Percentiles rank a stretch among this genome's conserved stretches.
Evolutionary conservation across 306 rosid genomes (phyloP).

Genomic region (Parietaria judaica): DNA sequence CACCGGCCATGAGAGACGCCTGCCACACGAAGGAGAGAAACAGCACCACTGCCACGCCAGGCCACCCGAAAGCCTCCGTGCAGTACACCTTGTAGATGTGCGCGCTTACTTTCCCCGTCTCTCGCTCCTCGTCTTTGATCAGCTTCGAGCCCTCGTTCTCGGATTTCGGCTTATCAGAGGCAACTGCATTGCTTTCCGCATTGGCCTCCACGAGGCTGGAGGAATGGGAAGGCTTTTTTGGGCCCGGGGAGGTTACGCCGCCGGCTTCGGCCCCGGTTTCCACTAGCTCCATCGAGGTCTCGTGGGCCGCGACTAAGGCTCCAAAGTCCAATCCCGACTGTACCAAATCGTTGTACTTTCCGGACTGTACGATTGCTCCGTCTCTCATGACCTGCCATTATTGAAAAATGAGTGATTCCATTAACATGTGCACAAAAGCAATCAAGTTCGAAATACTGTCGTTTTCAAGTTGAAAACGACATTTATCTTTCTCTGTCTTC

Average conservation of each 20-base stretch:
- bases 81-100: conserved; percentile 64
- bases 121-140: conserved; percentile 89
- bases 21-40: conserved; percentile 62
- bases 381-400: conserved; percentile 73
- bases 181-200: conserved; percentile 46
- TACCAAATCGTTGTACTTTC: conserved; percentile 59
- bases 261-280: conserved; percentile 41
- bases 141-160: conserved; percentile 64
- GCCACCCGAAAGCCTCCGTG: conserved; percentile 95
- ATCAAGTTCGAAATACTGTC: too few relatives aligned
- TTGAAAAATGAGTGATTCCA: too few relatives aligned
- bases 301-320: conserved; percentile 82
- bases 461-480: too few relatives aligned
- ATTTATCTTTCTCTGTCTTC: too few relatives aligned
- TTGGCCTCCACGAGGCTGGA: conserved; percentile 30
- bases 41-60: conserved; percentile 50
- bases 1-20: conserved; percentile 59
- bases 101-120: conserved; percentile 75
- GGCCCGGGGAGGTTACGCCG: conserved; percentile 30
- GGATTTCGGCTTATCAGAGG: conserved; percentile 37
- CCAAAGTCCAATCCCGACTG: conserved; percentile 62
- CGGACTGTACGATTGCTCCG: conserved; percentile 72
- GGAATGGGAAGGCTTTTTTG: conserved; percentile 26
- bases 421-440: too few relatives aligned
- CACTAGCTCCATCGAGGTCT: conserved; percentile 88